These are phyloP conservation scores for Punica granatum DNA, from an alignment of 345 rosid species.

Conservation along the genomic window DNA sequence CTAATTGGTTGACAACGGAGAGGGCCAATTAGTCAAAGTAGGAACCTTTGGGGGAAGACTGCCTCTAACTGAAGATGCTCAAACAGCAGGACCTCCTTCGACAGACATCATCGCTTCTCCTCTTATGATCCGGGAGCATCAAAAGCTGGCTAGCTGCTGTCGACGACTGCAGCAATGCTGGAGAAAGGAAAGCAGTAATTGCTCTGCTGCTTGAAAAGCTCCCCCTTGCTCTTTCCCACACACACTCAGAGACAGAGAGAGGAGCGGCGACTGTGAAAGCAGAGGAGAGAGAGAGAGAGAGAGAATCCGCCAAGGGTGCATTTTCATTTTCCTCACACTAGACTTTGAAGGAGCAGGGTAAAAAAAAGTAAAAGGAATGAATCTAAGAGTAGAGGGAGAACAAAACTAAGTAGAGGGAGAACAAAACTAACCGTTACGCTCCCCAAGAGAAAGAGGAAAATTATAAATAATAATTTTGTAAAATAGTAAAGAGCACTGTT, in stretches of 20 bases:
- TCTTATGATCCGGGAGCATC: background rate
- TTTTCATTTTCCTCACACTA: background rate
- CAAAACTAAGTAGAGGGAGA: no score
- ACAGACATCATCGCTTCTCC: background rate
- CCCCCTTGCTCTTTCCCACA: background rate
- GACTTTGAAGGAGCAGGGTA: background rate
- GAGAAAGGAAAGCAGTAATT: background rate
- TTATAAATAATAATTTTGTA: no score
- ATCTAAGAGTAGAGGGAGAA: no score
- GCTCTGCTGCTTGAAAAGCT: no score
- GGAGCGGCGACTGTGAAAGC: background rate
- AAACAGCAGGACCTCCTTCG: slow-evolving; percentile 35
- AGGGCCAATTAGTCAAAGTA: background rate
- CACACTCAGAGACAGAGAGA: background rate
- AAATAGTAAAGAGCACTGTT: no score
- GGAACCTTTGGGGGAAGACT: slow-evolving; percentile 77
- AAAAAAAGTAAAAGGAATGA: background rate
- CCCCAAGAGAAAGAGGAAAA: background rate
- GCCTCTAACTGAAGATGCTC: slow-evolving; percentile 82
- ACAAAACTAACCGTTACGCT: slow-evolving; percentile 7
- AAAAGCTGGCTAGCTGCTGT: background rate
- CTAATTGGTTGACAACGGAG: background rate
- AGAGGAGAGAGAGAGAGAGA: no score
- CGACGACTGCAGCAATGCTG: no score
- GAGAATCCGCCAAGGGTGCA: background rate